Evolutionary conservation across 2,329 filamentous ascomycete genomes (phyloP).

Genomic region (Coleophoma eucalyptorum): DNA sequence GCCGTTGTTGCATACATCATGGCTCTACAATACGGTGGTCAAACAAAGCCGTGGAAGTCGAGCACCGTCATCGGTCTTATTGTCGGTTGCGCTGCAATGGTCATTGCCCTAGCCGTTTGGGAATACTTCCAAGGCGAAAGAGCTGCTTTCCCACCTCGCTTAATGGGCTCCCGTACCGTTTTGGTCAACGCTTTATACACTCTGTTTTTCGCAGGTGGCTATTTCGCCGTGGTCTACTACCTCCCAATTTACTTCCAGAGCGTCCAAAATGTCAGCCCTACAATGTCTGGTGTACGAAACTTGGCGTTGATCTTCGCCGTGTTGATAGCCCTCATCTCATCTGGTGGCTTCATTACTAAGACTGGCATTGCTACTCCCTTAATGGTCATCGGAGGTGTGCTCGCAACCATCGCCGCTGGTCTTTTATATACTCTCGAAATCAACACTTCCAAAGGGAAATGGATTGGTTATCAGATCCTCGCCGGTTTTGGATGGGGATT

Average conservation of each 20-base stretch:
- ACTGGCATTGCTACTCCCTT: constrained; percentile 14
- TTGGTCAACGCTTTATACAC: constrained; percentile 23
- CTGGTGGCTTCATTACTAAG: constrained; percentile 9
- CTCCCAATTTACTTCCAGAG: constrained; percentile 27
- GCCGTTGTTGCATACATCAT: constrained; percentile 35
- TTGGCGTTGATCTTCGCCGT: constrained; percentile 19
- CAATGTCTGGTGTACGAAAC: constrained; percentile 15
- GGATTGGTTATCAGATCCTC: constrained; percentile 54
- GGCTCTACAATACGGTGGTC: constrained; percentile 40
- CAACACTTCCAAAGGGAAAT: constrained; percentile 38
- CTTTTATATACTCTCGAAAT: constrained; percentile 49
- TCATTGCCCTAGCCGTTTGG: constrained; percentile 25
- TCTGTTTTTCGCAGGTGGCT: constrained; percentile 9
- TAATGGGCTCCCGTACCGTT: constrained; percentile 35
- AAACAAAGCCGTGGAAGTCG: constrained; percentile 35
- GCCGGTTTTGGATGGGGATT: constrained; percentile 49
- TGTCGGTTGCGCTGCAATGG: constrained; percentile 24
- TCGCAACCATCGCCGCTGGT: constrained; percentile 38
- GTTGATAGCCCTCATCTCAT: constrained; percentile 17
- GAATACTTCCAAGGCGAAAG: constrained; percentile 36
- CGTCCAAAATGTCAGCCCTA: constrained; percentile 14
- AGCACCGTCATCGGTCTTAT: constrained; percentile 34
- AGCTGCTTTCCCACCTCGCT: constrained; percentile 41
- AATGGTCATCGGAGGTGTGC: constrained; percentile 21
- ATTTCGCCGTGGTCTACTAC: constrained; percentile 37